A percentile compares a stretch with the other conserved stretches of the same genome.
Evolutionary conservation across 163 green algal species (phyloP).

Genomic region (Scenedesmus sp.): DNA sequence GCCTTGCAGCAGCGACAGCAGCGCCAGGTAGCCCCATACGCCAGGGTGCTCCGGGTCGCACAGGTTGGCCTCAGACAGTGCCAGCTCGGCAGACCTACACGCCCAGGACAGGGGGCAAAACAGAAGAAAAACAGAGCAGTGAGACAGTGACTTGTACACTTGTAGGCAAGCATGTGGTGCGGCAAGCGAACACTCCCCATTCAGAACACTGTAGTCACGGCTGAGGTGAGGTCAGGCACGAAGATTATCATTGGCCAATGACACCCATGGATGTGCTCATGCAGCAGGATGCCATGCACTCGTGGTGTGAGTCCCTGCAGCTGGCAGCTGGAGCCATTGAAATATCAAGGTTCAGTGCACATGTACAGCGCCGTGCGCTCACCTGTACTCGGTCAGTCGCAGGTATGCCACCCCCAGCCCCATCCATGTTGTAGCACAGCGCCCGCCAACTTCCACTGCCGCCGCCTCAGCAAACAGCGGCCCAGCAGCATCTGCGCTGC

Average conservation of each 20-base stretch:
- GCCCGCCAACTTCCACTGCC: background rate
- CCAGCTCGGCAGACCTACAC: constrained; percentile 35
- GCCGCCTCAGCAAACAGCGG: background rate
- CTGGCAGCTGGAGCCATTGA: background rate
- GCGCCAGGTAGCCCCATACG: constrained; percentile 52
- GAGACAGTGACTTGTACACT: background rate
- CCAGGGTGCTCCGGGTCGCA: constrained; percentile 50
- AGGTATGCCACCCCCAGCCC: constrained; percentile 27
- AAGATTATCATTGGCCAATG: too few species aligned
- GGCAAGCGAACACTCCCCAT: too few species aligned
- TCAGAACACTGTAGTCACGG: too few species aligned
- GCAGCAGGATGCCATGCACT: too few species aligned
- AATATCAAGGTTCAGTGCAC: too few species aligned
- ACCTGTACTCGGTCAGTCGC: constrained; percentile 37
- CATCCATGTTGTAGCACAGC: constrained; percentile 26
- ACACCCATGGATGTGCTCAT: too few species aligned
- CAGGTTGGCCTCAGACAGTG: constrained; percentile 50
- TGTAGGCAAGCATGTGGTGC: too few species aligned
- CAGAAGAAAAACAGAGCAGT: background rate
- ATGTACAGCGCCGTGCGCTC: background rate
- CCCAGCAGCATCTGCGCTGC: background rate
- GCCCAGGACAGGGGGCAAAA: background rate
- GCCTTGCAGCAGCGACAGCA: constrained; percentile 46
- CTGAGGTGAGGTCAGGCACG: too few species aligned
- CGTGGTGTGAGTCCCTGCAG: too few species aligned